These are phyloP conservation scores for Acacia pycnantha DNA, from an alignment of 331 rosid species.

Conservation along the genomic window DNA sequence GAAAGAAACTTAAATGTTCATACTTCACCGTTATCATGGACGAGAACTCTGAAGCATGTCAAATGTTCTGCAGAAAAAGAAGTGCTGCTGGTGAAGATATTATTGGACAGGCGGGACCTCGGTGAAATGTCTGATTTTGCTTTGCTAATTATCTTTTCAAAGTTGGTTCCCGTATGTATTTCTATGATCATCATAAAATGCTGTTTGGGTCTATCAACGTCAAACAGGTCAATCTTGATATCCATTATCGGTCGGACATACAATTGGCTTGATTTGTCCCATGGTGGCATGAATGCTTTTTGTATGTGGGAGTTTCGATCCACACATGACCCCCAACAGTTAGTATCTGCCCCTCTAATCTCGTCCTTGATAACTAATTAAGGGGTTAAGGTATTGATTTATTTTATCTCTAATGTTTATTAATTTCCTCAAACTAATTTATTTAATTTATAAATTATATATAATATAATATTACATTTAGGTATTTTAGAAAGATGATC, in stretches of 20 bases:
- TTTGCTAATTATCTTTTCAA: not conserved
- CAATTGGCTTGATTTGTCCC: too few species aligned
- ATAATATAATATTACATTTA: too few species aligned
- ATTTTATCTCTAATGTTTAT: too few species aligned
- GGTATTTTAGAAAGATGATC: too few species aligned
- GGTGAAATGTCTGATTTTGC: not conserved
- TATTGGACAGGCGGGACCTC: not conserved
- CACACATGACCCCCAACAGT: too few species aligned
- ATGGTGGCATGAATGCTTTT: too few species aligned
- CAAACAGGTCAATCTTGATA: not conserved
- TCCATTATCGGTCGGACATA: not conserved
- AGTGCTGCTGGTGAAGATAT: constrained; percentile 41
- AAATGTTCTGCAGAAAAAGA: constrained; percentile 32
- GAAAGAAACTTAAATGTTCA: not conserved
- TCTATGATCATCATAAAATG: not conserved
- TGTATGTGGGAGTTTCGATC: too few species aligned
- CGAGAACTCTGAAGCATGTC: not conserved
- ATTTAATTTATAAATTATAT: too few species aligned
- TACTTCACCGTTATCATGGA: not conserved
- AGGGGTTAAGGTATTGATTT: too few species aligned
- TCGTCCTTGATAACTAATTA: too few species aligned
- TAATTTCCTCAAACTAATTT: too few species aligned
- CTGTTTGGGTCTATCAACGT: not conserved
- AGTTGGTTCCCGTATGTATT: not conserved
- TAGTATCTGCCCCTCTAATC: too few species aligned